Evolutionary conservation across 495 filamentous ascomycete species (phyloP).

Genomic region (Filosporella fistucella): DNA sequence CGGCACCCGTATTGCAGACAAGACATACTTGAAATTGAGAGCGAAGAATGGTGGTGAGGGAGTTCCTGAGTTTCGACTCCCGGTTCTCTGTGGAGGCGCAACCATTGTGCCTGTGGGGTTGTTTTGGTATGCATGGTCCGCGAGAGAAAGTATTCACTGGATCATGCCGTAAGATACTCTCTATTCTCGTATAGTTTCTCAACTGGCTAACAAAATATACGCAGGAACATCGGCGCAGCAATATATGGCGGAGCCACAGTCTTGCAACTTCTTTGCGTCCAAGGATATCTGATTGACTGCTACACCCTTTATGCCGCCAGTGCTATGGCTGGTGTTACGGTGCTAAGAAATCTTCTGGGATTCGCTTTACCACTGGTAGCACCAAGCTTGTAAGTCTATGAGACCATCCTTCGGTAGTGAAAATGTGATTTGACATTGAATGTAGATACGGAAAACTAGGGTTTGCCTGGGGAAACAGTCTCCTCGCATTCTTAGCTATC

Average conservation of each 20-base stretch:
- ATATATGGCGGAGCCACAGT: too few species aligned
- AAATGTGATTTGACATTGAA: too few species aligned
- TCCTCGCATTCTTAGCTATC: conserved; percentile 66
- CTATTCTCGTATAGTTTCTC: too few species aligned
- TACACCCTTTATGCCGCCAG: conserved; percentile 4
- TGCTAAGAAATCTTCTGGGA: conserved; percentile 62
- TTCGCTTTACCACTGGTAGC: conserved; percentile 77
- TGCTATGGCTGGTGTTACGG: conserved; percentile 4
- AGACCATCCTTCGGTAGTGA: too few species aligned
- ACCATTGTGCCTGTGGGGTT: conserved; percentile 22
- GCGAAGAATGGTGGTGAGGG: conserved; percentile 51
- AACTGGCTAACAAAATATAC: too few species aligned
- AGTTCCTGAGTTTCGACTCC: conserved; percentile 69
- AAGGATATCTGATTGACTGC: conserved; percentile 13
- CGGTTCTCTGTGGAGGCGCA: conserved; percentile 79
- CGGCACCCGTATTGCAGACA: too few species aligned
- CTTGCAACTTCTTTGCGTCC: too few species aligned
- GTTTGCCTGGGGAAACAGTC: conserved; percentile 67
- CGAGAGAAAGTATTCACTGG: conserved; percentile 46
- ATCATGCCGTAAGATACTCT: too few species aligned
- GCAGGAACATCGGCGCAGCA: too few species aligned
- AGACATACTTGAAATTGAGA: too few species aligned
- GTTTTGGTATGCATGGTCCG: conserved; percentile 74
- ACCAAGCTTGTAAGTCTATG: too few species aligned
- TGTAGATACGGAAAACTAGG: too few species aligned